Evolutionary conservation across 2,329 filamentous ascomycete genomes (phyloP).

Genomic region (Venturiaceae sp.): DNA sequence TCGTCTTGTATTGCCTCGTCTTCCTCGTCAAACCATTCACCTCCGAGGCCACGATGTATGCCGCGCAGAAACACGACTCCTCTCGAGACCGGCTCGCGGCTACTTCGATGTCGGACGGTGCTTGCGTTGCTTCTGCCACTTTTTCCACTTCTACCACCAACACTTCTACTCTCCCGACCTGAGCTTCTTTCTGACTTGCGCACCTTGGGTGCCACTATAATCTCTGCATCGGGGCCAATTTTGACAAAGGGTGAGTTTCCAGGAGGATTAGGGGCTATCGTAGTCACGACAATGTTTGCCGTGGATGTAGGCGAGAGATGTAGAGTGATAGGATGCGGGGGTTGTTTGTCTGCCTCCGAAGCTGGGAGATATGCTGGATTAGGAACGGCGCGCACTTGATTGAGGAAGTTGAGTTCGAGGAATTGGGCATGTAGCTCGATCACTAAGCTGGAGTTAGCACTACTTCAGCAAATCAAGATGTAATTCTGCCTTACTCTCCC

Average conservation of each 20-base stretch:
- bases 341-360: constrained; percentile 21
- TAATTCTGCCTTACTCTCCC: constrained; percentile 61
- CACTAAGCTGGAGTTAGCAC: constrained; percentile 34
- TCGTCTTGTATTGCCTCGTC: constrained; percentile 18
- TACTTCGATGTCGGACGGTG: constrained; percentile 42
- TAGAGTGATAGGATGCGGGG: constrained; percentile 72
- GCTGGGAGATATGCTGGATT: constrained; percentile 61
- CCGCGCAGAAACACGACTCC: constrained; percentile 67
- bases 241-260: constrained; percentile 73
- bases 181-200: constrained; percentile 52
- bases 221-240: constrained; percentile 86
- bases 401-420: constrained; percentile 84
- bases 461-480: constrained; percentile 9
- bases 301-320: constrained; percentile 94
- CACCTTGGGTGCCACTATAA: constrained; percentile 92
- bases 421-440: constrained; percentile 96
- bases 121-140: constrained; percentile 63
- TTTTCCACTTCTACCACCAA: constrained; percentile 58
- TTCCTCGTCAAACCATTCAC: constrained; percentile 71
- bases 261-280: constrained; percentile 65
- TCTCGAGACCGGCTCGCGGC: constrained; percentile 51
- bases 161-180: constrained; percentile 4
- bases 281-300: constrained; percentile 79
- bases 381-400: constrained; percentile 85
- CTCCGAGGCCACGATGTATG: constrained; percentile 59